Evolutionary conservation across 192 early-diverging fungal species (phyloP).

Genomic region (Rhizophagus clarus): DNA sequence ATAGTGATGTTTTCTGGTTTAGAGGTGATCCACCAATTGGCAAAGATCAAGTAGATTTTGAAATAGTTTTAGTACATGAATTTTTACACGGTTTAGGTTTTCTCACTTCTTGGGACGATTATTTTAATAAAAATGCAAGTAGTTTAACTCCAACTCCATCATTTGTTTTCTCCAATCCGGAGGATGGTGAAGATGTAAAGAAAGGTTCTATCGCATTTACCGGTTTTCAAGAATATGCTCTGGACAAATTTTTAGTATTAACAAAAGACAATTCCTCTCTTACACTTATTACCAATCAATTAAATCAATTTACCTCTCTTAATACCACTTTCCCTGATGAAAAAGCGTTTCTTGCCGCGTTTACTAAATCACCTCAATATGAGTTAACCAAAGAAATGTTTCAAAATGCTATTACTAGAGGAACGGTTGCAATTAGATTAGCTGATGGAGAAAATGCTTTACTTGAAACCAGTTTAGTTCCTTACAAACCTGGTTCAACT

Average conservation of each 20-base stretch:
- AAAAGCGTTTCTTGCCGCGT: background rate
- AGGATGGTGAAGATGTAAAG: background rate
- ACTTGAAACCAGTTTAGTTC: background rate
- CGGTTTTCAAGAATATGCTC: background rate
- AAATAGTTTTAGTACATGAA: background rate
- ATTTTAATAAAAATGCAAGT: background rate
- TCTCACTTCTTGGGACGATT: background rate
- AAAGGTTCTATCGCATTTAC: slow-evolving; percentile 1
- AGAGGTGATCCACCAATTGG: background rate
- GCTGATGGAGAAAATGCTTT: background rate
- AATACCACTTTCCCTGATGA: background rate
- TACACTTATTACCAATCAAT: background rate
- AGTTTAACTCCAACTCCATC: background rate
- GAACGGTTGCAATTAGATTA: background rate
- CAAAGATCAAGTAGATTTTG: slow-evolving; percentile 12
- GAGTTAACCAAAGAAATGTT: background rate
- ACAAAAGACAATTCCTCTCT: background rate
- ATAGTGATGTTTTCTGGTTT: background rate
- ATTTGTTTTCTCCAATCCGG: background rate
- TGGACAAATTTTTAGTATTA: slow-evolving; percentile 5
- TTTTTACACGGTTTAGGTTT: slow-evolving; percentile 22
- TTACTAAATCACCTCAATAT: background rate
- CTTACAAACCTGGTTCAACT: background rate
- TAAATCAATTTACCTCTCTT: background rate
- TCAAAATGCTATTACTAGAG: background rate